These are phyloP conservation scores for Eurotiales sp. DNA, from an alignment of 2,329 filamentous ascomycete species.

Conservation along the genomic window DNA sequence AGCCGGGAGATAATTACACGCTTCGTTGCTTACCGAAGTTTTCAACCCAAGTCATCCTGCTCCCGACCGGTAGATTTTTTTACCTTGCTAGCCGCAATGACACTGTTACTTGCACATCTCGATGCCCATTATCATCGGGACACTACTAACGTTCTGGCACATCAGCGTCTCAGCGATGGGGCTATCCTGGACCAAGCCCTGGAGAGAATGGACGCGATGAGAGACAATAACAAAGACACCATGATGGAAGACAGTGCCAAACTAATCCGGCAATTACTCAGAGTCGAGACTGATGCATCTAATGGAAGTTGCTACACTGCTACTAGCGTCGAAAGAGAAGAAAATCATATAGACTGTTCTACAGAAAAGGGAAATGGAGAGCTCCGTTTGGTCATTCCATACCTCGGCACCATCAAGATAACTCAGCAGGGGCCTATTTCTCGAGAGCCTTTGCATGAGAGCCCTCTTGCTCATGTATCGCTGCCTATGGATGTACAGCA, in stretches of 20 bases:
- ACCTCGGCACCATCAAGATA: conserved; percentile 17
- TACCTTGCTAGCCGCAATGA: conserved; percentile 36
- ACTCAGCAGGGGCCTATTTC: conserved; percentile 12
- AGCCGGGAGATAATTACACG: conserved; percentile 37
- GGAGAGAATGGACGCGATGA: conserved; percentile 30
- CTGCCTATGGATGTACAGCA: too few species aligned
- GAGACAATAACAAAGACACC: conserved; percentile 26
- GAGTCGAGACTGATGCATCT: conserved; percentile 31
- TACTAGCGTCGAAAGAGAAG: background rate
- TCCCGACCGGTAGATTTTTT: conserved; percentile 38
- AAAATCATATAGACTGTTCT: background rate
- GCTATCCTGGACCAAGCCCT: conserved; percentile 34
- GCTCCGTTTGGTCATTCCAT: conserved; percentile 15
- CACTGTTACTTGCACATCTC: conserved; percentile 37
- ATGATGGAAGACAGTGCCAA: conserved; percentile 28
- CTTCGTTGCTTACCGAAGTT: conserved; percentile 32
- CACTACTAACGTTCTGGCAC: conserved; percentile 26
- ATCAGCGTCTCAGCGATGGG: conserved; percentile 39
- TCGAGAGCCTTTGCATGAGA: background rate
- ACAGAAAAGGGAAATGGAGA: background rate
- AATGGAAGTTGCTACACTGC: conserved; percentile 10
- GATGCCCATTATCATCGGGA: conserved; percentile 24
- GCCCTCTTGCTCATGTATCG: too few species aligned
- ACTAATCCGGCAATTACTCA: conserved; percentile 28
- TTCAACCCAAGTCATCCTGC: conserved; percentile 27